phyloP scores from a whole-genome alignment of 257 asterid species.

The Datura wrightii region DNA sequence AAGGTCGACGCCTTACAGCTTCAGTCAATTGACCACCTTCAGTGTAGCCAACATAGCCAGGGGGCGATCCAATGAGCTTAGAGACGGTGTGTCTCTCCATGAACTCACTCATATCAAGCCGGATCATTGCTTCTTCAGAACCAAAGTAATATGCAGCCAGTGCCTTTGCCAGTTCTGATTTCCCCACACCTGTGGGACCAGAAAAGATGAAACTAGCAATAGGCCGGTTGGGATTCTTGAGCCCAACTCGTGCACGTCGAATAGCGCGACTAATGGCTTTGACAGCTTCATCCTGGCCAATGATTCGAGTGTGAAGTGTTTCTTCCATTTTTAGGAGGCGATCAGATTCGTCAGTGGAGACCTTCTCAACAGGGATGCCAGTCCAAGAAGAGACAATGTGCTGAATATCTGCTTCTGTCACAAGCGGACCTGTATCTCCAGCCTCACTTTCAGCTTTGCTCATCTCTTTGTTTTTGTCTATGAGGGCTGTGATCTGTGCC shows the following conservation, averaged over 20 bases:
- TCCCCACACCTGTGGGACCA: conserved; percentile 75
- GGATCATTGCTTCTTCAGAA: conserved; percentile 65
- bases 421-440: conserved; percentile 81
- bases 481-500: conserved; percentile 83
- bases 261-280: conserved; percentile 65
- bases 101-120: conserved; percentile 73
- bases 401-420: conserved; percentile 93
- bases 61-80: conserved; percentile 66
- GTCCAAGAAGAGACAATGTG: conserved; percentile 97
- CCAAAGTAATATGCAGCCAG: conserved; percentile 65
- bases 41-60: conserved; percentile 64
- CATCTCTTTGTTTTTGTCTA: conserved; percentile 95
- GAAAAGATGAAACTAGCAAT: conserved; percentile 70
- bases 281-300: conserved; percentile 76
- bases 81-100: conserved; percentile 63
- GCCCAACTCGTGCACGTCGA: conserved; percentile 73
- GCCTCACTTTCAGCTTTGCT: conserved; percentile 88
- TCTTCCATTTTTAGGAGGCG: conserved; percentile 98
- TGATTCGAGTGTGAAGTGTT: conserved; percentile 66
- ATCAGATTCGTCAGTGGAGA: conserved; percentile 85
- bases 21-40: conserved; percentile 77
- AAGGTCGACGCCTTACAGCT: conserved; percentile 63
- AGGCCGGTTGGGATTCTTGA: conserved; percentile 61
- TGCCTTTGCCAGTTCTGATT: conserved; percentile 63
- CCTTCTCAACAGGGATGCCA: conserved; percentile 96